A percentile compares a stretch with the other conserved stretches of the same genome.
These are phyloP conservation scores for Saturnispora mendoncae DNA, from an alignment of 805 yeast species.

Conservation along the genomic window DNA sequence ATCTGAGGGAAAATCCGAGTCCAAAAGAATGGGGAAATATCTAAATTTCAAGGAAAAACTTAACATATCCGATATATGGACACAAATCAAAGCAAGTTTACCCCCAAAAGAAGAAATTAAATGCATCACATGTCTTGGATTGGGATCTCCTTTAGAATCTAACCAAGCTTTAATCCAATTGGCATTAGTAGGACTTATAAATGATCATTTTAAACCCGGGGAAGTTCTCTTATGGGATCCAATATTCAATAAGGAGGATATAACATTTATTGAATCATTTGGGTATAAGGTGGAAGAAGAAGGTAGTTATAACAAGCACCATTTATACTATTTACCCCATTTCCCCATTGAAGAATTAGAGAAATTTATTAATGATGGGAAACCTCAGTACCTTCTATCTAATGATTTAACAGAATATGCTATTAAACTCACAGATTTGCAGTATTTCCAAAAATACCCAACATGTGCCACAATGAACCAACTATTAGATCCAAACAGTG, in stretches of 20 bases:
- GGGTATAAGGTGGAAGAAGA: constrained; percentile 14
- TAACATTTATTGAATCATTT: constrained; percentile 12
- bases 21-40: background rate
- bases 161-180: constrained; percentile 24
- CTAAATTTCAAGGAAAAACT: background rate
- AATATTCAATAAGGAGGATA: constrained; percentile 21
- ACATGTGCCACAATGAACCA: constrained; percentile 21
- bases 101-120: background rate
- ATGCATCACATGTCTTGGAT: constrained; percentile 22
- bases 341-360: constrained; percentile 27
- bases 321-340: constrained; percentile 29
- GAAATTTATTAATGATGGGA: constrained; percentile 12
- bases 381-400: constrained; percentile 24
- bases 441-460: constrained; percentile 24
- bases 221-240: constrained; percentile 26
- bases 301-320: background rate
- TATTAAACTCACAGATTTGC: constrained; percentile 20
- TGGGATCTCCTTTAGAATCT: constrained; percentile 23
- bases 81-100: background rate
- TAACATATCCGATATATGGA: constrained; percentile 2
- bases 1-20: background rate
- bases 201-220: constrained; percentile 8
- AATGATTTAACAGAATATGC: constrained; percentile 27
- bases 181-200: constrained; percentile 18
- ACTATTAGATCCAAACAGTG: constrained; percentile 1